phyloP scores from a whole-genome alignment of 2,329 filamentous ascomycete genomes.

The Pleochaeta shiraiana region DNA sequence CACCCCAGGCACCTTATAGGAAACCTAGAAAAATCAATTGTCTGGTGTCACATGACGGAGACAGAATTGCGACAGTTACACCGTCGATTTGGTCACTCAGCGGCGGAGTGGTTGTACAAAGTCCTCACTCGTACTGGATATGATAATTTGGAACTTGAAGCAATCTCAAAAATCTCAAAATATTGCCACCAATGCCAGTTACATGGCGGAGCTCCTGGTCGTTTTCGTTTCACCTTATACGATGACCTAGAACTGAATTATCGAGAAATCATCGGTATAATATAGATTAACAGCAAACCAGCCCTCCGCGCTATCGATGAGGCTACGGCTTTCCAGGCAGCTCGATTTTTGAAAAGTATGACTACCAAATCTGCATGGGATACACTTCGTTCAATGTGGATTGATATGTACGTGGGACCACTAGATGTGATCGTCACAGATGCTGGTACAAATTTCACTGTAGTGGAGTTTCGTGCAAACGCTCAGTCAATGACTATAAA shows the following conservation, averaged over 20 bases:
- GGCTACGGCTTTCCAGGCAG: neutral
- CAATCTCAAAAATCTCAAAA: neutral
- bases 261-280: conserved; percentile 2
- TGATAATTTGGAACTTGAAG: neutral
- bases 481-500: neutral
- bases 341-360: conserved; percentile 1
- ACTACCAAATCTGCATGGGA: conserved; percentile 1
- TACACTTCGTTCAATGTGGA: conserved; percentile 3
- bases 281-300: conserved; percentile 5
- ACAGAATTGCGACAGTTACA: neutral
- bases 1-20: neutral
- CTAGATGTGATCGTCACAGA: conserved; percentile 1
- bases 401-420: conserved; percentile 6
- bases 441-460: conserved; percentile 5
- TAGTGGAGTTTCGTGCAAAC: conserved; percentile 4
- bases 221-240: neutral
- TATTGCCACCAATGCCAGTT: neutral
- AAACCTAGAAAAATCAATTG: neutral
- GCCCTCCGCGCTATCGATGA: conserved; percentile 5
- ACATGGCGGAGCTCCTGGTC: neutral
- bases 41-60: neutral
- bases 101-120: neutral
- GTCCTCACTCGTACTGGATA: neutral
- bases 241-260: neutral
- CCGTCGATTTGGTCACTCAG: neutral